phyloP scores from a whole-genome alignment of 179 eudicot species.

The Spinacia oleracea region DNA sequence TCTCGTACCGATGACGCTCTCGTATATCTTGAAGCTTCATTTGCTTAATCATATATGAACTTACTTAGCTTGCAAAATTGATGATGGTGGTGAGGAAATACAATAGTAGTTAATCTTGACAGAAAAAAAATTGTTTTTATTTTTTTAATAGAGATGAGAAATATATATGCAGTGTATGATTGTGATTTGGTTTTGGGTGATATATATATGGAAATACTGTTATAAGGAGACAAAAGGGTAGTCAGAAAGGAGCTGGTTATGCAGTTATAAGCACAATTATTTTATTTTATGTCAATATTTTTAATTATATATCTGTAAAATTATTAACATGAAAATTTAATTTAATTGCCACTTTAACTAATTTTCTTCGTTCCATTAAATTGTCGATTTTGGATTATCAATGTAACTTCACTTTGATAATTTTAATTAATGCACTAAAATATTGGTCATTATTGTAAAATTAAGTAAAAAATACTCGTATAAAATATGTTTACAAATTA shows the following conservation, averaged over 20 bases:
- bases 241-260: conserved; percentile 20
- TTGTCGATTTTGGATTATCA: no score
- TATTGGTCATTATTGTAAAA: no score
- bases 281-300: neutral
- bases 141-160: neutral
- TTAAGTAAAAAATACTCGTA: no score
- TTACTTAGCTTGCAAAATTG: no score
- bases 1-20: conserved; percentile 22
- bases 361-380: no score
- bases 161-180: conserved; percentile 13
- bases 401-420: no score
- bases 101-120: neutral
- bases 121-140: neutral
- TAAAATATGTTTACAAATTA: no score
- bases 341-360: no score
- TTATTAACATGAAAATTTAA: conserved; percentile 6
- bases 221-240: conserved; percentile 30
- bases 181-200: neutral
- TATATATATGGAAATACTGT: conserved; percentile 20
- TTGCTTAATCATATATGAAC: conserved; percentile 26
- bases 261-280: conserved; percentile 12
- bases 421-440: no score
- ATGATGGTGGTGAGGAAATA: neutral
- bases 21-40: conserved; percentile 26
- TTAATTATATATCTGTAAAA: no score